Evolutionary conservation across 2,329 filamentous ascomycete species (phyloP).

Genomic region (Sclerotinia glacialis): DNA sequence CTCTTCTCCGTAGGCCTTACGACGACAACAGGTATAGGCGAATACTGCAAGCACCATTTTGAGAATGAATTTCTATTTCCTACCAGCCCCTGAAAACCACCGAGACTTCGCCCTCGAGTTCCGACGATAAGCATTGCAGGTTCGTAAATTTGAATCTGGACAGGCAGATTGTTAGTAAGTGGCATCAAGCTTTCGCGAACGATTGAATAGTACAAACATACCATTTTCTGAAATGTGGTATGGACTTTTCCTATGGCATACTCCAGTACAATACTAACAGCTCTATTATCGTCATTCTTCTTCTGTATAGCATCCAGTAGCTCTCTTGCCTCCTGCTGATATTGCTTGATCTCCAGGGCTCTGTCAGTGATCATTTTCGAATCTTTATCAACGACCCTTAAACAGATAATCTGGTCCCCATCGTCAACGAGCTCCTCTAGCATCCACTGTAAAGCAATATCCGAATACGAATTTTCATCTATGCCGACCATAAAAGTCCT

Average conservation of each 20-base stretch:
- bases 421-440: conserved; percentile 75
- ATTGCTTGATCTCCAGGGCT: conserved; percentile 57
- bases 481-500: conserved; percentile 71
- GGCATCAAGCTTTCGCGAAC: background rate
- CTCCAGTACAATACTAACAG: conserved; percentile 69
- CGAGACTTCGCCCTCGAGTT: conserved; percentile 64
- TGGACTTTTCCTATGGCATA: conserved; percentile 70
- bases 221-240: conserved; percentile 71
- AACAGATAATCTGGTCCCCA: conserved; percentile 71
- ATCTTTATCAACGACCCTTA: conserved; percentile 70
- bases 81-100: conserved; percentile 67
- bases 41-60: conserved; percentile 73
- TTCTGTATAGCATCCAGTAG: conserved; percentile 63
- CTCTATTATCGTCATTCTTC: conserved; percentile 68
- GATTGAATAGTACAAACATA: conserved; percentile 41
- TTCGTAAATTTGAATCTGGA: conserved; percentile 68
- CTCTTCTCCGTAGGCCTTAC: conserved; percentile 68
- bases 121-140: conserved; percentile 71
- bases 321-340: conserved; percentile 62
- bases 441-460: conserved; percentile 71
- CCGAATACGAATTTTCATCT: conserved; percentile 72
- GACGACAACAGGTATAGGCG: conserved; percentile 71
- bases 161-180: conserved; percentile 24
- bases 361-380: conserved; percentile 61
- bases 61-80: conserved; percentile 62